Evolutionary conservation across 371 early-diverging fungal species (phyloP), one percentile per base, ranked within the genome.

Genomic region (Mucor racemosus): DNA sequence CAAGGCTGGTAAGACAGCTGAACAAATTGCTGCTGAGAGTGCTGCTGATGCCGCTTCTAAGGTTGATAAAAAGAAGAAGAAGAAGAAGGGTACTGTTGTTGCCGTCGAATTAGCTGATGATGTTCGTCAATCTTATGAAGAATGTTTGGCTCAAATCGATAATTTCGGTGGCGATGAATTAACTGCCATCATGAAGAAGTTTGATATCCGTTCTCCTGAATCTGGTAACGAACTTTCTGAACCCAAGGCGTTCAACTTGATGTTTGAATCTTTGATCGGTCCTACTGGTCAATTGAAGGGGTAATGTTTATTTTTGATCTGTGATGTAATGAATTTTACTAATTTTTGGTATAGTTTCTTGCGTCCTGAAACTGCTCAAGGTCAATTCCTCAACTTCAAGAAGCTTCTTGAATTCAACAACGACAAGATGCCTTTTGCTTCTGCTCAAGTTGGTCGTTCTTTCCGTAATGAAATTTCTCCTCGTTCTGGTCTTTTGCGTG

Each of bases 391-490:
- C 58, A 99, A 99, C 91, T 99, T 99, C 73, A 96, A 97, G 85
- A 86, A 93, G 38, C 88, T 99, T 44, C 89, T 97, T 48, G 99
- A 99, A 76, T 95, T 93, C 84, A 99, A 99, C 87, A 95, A 95
- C 76, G 96, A 95, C 62, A 93, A 92, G 76, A 93, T 99, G 94
- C 99, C 99, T 31, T 99, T 99, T 84, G 99, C 99, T 34, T 98
- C 99, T 60, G 98, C 99, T 58, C 93, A 94, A 70, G 95, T 99
- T 48, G 99, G 99, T 73, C 97, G 96, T 68, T 94, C 97, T 36
- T 99, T 99, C 92, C 90, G 99, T 75, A 99, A 99, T 80, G 99
- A 99, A 80, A 99, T 99, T 67, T 95, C 97, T 57, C 99, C 99
- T 58, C 91, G 99, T 55, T 90, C 94, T 59, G 99, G 99, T 68